Evolutionary conservation across 352 stramenopile genomes (phyloP).

Genomic region (Phytophthora tubulina): DNA sequence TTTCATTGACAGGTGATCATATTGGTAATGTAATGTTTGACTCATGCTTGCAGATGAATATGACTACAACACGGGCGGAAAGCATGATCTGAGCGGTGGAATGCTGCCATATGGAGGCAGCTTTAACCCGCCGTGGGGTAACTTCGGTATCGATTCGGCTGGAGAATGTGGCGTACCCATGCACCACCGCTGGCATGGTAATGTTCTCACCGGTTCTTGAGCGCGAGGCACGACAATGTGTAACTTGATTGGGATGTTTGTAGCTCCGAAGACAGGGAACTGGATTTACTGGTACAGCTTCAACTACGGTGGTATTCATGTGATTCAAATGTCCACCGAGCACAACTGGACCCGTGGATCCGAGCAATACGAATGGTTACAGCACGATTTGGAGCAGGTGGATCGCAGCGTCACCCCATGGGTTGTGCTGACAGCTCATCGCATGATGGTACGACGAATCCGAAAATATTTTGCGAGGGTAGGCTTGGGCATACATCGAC

Average conservation of each 20-base stretch:
- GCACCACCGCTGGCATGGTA: constrained; percentile 76
- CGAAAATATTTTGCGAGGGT: constrained; percentile 1
- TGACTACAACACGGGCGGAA: constrained; percentile 65
- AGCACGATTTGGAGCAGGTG: constrained; percentile 77
- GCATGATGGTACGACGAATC: constrained; percentile 77
- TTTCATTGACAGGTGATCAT: neutral
- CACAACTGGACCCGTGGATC: constrained; percentile 90
- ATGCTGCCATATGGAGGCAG: constrained; percentile 50
- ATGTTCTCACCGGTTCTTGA: neutral
- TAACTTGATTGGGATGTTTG: constrained; percentile 20
- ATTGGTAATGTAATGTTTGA: neutral
- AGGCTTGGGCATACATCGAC: neutral
- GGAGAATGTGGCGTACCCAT: constrained; percentile 79
- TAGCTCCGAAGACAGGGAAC: constrained; percentile 70
- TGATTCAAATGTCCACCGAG: constrained; percentile 92
- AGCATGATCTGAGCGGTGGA: constrained; percentile 65
- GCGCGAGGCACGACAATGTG: neutral
- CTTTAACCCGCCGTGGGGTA: constrained; percentile 75
- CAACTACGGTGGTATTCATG: constrained; percentile 87
- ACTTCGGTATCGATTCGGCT: constrained; percentile 68
- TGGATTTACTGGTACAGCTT: constrained; percentile 93
- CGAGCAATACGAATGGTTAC: constrained; percentile 89
- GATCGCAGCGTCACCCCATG: constrained; percentile 89
- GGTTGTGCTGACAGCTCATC: constrained; percentile 92
- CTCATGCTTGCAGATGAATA: constrained; percentile 63